Percentiles rank a stretch among this genome's conserved stretches.
Conservation (phyloP, 2,329 filamentous ascomycete species). For the Pseudogymnoascus sp. region DNA sequence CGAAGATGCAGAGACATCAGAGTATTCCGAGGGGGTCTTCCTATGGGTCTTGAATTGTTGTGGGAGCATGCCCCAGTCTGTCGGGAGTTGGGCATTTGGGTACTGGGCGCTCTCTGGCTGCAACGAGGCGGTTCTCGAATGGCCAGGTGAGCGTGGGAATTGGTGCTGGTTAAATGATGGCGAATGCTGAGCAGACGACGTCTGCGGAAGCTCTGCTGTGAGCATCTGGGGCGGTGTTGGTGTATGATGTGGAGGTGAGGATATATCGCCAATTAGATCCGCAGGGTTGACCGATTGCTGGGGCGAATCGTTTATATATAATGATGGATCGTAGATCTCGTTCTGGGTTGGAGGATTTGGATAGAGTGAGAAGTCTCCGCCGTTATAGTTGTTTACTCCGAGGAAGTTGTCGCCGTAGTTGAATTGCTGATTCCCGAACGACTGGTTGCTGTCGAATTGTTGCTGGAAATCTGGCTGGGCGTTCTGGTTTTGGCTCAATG, state of each 20-base stretch:
- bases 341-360: constrained; percentile 43
- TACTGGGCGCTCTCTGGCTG: constrained; percentile 37
- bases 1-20: constrained; percentile 82
- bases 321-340: constrained; percentile 54
- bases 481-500: constrained; percentile 23
- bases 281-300: constrained; percentile 38
- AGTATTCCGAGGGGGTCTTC: constrained; percentile 81
- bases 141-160: constrained; percentile 26
- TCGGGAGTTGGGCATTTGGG: constrained; percentile 40
- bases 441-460: constrained; percentile 34
- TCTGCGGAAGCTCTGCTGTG: constrained; percentile 11
- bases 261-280: constrained; percentile 43
- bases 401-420: constrained; percentile 38
- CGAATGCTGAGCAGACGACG: constrained; percentile 10
- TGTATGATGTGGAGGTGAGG: constrained; percentile 30
- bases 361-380: constrained; percentile 59
- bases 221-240: constrained; percentile 26
- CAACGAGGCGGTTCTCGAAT: constrained; percentile 28
- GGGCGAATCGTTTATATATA: constrained; percentile 48
- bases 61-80: constrained; percentile 51
- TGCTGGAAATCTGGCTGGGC: constrained; percentile 15
- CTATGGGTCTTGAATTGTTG: constrained; percentile 71
- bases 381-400: constrained; percentile 44
- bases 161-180: constrained; percentile 16
- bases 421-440: constrained; percentile 37